phyloP scores from a whole-genome alignment of 1,284 basidiomycete species.

The Irpex sp. region DNA sequence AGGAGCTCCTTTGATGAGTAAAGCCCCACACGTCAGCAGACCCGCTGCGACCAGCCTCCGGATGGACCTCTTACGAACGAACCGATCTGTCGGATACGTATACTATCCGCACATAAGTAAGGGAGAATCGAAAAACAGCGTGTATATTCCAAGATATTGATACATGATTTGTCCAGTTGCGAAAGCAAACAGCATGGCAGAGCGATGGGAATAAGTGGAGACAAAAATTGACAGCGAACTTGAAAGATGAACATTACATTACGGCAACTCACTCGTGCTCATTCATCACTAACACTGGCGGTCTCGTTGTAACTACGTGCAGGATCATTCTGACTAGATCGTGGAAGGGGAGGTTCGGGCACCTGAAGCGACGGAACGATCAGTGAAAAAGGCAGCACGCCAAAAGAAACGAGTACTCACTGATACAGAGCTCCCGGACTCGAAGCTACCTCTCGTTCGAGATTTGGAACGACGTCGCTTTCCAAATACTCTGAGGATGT shows the following conservation, averaged over 20 bases:
- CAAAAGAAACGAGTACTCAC: slow-evolving; percentile 11
- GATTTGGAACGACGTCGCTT: slow-evolving; percentile 22
- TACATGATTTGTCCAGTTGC: not conserved
- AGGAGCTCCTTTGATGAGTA: not conserved
- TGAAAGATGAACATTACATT: not conserved
- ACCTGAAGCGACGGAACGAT: not conserved
- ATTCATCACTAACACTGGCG: not conserved
- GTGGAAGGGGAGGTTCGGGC: not conserved
- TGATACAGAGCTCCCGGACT: slow-evolving; percentile 19
- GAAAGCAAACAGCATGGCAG: slow-evolving; percentile 1
- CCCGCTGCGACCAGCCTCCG: not conserved
- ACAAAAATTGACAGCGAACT: not conserved
- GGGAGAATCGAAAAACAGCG: not conserved
- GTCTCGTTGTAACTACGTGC: not conserved
- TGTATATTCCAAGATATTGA: not conserved
- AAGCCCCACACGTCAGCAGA: not conserved
- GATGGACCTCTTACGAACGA: not conserved
- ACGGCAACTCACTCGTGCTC: not conserved
- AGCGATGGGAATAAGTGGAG: not conserved
- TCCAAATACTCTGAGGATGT: slow-evolving; percentile 37
- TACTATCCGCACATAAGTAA: not conserved
- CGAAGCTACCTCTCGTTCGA: slow-evolving; percentile 18
- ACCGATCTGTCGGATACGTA: not conserved
- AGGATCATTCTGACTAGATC: not conserved
- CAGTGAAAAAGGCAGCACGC: not conserved